Evolutionary conservation across 306 rosid species (phyloP), one percentile per base, ranked within the genome.

Genomic region (Vigna reflexopilosa): DNA sequence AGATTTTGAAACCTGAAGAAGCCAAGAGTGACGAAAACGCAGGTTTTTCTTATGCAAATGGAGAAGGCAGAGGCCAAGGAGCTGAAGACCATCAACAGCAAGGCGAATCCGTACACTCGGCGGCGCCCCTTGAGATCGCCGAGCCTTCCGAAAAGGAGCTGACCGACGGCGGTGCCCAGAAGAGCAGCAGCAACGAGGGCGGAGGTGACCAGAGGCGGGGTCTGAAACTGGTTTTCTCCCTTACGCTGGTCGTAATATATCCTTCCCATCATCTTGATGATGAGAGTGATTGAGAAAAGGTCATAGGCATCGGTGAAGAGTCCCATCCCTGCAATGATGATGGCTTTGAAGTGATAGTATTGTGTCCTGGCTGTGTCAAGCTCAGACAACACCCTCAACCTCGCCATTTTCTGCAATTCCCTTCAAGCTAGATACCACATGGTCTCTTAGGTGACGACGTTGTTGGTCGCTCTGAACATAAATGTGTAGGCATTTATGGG

Each of bases 251-350:
- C 4, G 83, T 87, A 93, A 64, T 89, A 89, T 2, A 87, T 69
- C 50, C 91, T 82, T 19, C 93, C 92, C 7, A 93, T 63, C 47
- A 90, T 79, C 3, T 57, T 77, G 81, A 77, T 64, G 80, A 90
- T 79, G 14, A 85, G 88, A 16, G 90, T 79, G 84, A 90, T 90
- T 14, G 88, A 82, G 80, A 93, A 93, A 55, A 90, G 91, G 77
- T 86, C 92, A 55, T 89, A 93, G 30, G 98, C 85, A 24, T 93
- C 94, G 36, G 96, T 82, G 91, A 93, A 93, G 48, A 93, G 90
- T 1, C 98, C 96, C 98, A 93, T 90, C 49, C 98, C 96, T 19
- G 96, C 98, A 50, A 93, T 76, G 54, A 90, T 88, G 32, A 93
- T 90, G 56, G 96, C 98, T 72, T 90, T 90, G 90, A 89, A 93